A percentile compares a stretch with the other conserved stretches of the same genome.
Evolutionary conservation across 2,329 filamentous ascomycete genomes (phyloP).

Genomic region (Hypoxylon sp.): DNA sequence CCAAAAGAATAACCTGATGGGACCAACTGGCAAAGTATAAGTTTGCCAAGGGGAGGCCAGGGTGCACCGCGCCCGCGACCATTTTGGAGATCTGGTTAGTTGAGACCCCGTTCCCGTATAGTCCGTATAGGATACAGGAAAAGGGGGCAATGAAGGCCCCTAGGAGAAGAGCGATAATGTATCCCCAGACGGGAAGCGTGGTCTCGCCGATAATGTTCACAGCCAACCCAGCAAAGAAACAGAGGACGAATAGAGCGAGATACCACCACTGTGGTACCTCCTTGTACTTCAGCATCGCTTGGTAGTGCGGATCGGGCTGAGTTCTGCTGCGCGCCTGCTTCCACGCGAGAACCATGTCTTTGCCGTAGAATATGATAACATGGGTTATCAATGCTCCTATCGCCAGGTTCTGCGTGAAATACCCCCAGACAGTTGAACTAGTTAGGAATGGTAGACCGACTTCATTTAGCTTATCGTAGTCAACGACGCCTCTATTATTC

Average conservation of each 20-base stretch:
- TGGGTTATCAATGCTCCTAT: slow-evolving; percentile 70
- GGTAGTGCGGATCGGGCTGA: slow-evolving; percentile 67
- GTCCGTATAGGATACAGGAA: slow-evolving; percentile 64
- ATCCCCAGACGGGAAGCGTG: slow-evolving; percentile 64
- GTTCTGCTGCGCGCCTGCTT: slow-evolving; percentile 61
- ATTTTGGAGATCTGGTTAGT: slow-evolving; percentile 73
- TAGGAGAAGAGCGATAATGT: slow-evolving; percentile 61
- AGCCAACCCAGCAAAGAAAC: slow-evolving; percentile 63
- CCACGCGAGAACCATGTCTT: slow-evolving; percentile 64
- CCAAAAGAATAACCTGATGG: slow-evolving; percentile 68
- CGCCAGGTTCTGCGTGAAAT: slow-evolving; percentile 65
- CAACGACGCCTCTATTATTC: slow-evolving; percentile 23
- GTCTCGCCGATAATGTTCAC: slow-evolving; percentile 63
- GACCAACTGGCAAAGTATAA: slow-evolving; percentile 74
- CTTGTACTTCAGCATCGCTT: slow-evolving; percentile 67
- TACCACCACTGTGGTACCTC: slow-evolving; percentile 68
- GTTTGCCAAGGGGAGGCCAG: slow-evolving; percentile 67
- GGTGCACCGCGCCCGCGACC: slow-evolving; percentile 67
- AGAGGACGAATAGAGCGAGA: slow-evolving; percentile 57
- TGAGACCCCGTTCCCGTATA: slow-evolving; percentile 70
- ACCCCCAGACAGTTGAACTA: slow-evolving; percentile 32
- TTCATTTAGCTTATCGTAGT: slow-evolving; percentile 23
- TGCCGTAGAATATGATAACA: slow-evolving; percentile 69
- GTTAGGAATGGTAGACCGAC: slow-evolving; percentile 33
- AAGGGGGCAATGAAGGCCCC: slow-evolving; percentile 67